A percentile compares a stretch with the other conserved stretches of the same genome.
These are phyloP conservation scores for Colletotrichum viniferum DNA, from an alignment of 2,329 filamentous ascomycete genomes.

Conservation along the genomic window DNA sequence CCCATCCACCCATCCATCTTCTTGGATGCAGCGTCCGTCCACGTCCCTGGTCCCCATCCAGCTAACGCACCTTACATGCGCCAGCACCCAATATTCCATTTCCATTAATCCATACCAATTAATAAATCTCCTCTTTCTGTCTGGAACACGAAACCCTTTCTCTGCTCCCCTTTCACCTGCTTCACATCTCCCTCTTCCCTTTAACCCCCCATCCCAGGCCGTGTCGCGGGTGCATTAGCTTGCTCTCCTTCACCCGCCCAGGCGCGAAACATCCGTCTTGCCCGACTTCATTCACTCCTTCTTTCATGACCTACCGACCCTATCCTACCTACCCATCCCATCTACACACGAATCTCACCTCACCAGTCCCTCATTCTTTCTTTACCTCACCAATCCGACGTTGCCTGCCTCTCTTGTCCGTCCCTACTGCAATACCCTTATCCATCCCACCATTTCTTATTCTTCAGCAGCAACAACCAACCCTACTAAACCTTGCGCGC, in stretches of 20 bases:
- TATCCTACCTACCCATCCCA: neutral
- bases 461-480: neutral
- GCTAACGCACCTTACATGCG: neutral
- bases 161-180: conserved; percentile 3
- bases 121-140: conserved; percentile 20
- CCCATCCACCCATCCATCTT: neutral
- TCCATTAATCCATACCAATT: conserved; percentile 11
- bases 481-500: neutral
- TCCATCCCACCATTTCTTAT: neutral
- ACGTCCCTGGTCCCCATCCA: neutral
- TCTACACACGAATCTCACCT: neutral
- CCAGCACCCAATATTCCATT: conserved; percentile 10
- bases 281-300: conserved; percentile 1
- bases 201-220: neutral
- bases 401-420: neutral
- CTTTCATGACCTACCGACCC: neutral
- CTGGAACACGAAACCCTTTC: neutral
- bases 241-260: neutral
- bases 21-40: neutral
- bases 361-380: neutral
- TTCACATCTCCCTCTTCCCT: neutral
- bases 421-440: neutral
- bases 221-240: neutral
- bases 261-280: conserved; percentile 5
- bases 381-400: neutral